phyloP scores from a whole-genome alignment of 139 green algal genomes.

The Nannochloris sp. region DNA sequence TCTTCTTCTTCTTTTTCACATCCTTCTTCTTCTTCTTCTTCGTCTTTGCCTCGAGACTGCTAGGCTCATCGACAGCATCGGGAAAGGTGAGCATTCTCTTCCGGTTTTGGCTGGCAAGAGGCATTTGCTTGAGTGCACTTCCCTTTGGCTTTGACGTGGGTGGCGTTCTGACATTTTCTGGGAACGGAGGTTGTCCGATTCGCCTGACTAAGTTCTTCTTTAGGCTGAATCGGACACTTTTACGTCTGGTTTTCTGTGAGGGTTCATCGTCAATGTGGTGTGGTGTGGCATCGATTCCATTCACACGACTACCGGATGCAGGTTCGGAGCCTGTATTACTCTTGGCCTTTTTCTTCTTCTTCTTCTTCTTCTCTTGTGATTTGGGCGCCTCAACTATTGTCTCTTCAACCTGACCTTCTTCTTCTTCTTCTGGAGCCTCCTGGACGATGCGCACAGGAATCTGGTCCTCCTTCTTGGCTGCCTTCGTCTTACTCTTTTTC shows the following conservation, averaged over 20 bases:
- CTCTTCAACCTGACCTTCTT: background rate
- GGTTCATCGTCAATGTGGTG: too few species aligned
- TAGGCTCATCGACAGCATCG: background rate
- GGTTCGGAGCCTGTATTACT: background rate
- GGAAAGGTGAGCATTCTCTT: background rate
- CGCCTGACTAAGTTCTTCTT: conserved; percentile 66
- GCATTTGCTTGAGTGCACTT: conserved; percentile 26
- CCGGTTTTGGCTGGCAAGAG: background rate
- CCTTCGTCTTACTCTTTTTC: background rate
- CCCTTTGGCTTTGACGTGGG: conserved; percentile 53
- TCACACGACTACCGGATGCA: too few species aligned
- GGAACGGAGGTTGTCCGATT: conserved; percentile 48
- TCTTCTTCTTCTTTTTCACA: too few species aligned
- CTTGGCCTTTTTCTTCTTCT: conserved; percentile 7
- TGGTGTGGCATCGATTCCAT: too few species aligned
- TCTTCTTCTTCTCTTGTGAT: background rate
- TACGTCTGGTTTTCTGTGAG: conserved; percentile 4
- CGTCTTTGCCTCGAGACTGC: too few species aligned
- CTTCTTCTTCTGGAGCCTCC: background rate
- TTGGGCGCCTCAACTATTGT: background rate
- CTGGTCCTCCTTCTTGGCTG: background rate
- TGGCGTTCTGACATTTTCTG: conserved; percentile 62
- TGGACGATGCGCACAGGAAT: background rate
- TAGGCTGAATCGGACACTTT: conserved; percentile 61
- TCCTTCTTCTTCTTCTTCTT: too few species aligned